Base-by-base conservation (phyloP, 129 eudicot genomes). In the Pittosporum tobira region DNA sequence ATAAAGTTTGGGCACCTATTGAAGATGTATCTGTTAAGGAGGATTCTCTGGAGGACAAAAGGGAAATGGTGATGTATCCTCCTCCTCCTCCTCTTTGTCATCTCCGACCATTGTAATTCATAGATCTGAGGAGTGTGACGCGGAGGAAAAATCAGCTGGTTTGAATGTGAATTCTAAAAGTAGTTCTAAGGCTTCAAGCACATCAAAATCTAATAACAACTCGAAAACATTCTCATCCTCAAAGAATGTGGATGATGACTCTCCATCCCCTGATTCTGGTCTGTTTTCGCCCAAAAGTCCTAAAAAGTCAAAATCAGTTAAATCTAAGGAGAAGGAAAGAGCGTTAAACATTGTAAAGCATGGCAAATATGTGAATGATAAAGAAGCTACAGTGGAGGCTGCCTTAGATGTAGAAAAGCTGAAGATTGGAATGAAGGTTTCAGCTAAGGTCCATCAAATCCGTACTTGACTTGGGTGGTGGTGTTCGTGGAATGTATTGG, bases 401-500 rank as follows among this genome's bases (percentile, higher is more conserved):
- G 61, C 71, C 14, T 19, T 75, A 23, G 66, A 66, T 60, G 95
- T 83, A 6, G 85, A 75, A 63, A 80, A 74, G 38, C 73, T 88
- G 47, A 88, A 79, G 62, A 59, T 88, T 72, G 97, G 97, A 68
- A 69, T 21, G 54, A 51, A 63, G 62, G 66, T 82, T 64, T 82
- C 75, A 23, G 95, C 97, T 21, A 82, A 79, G 68, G 85, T 83
- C 40, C 66, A 79, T 71, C 88, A 90, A 83, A 74, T 90, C 31
- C 94, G 97, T 69, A 44, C 82, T 90, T 12, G 87, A 90, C 60
- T 73, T 85, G 81, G 97, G 95, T 55, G 88, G 83, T 68, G 97
- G 87, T 62, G 44, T 90, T 15, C 80, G 64, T 25, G 95, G 94
- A 51, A 90, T 90, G 94, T 68, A 68, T 34, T 84, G 78, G 16